Base-by-base conservation (phyloP, 768 basidiomycete genomes). In the Agaricus blazei region DNA sequence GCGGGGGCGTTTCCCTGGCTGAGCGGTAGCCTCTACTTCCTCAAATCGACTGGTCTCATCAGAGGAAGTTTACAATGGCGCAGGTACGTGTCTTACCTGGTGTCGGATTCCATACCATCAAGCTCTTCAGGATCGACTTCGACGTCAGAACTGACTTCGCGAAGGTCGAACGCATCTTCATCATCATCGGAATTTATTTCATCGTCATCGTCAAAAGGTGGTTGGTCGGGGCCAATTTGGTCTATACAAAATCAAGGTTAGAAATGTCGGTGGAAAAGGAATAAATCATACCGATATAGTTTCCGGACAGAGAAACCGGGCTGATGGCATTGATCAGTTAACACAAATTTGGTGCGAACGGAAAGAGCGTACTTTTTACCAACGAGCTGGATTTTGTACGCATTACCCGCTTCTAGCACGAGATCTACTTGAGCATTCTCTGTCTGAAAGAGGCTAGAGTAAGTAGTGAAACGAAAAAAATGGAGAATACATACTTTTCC, bases 91-190 rank as follows among this genome's bases (percentile, higher is more conserved):
- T 45, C 42, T 45, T 59, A 83, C 81, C 80, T 78, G 15, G 74
- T 79, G 56, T 82, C 83, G 56, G 75, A 82, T 31, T 77, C 76
- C 14, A 86, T 52, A 14, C 79, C 86, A 38, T 77, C 80, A 1
- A 87, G 58, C 12, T 85, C 87, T 37, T 78, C 78, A 0, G 76
- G 75, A 60, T 87, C 77, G 63, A 93, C 75, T 65, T 93, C 90
- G 40, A 91, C 88, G 63, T 93, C 92, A 5, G 87, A 91, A 70
- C 85, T 87, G 51, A 92, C 85, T 55, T 89, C 87, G 38, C 77
- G 79, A n/a, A 90, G 76, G 61, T 84, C 78, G 58, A 79, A 87
- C 0, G 72, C 83, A 48, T 82, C 84, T 42, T 87, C 77, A 6
- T 73, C 73, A 24, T 8, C 11, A 3, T 83, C 84, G n/a, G 69